Percentiles rank a stretch among this genome's conserved stretches.
phyloP scores from a whole-genome alignment of 257 asterid species.

The Paraleonurus japonicus region DNA sequence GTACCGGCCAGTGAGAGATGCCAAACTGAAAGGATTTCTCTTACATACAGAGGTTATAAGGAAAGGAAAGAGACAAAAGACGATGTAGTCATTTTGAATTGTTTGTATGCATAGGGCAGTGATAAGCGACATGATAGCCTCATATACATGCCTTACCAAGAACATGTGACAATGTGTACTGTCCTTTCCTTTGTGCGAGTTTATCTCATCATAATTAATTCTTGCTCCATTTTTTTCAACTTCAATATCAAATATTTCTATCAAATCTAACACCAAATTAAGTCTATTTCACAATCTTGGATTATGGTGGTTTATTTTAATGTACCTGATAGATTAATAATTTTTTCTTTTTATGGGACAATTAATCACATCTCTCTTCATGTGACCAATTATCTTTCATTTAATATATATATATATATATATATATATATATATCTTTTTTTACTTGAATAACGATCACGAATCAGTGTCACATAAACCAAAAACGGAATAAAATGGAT shows the following conservation, averaged over 20 bases:
- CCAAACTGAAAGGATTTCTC: constrained; percentile 31
- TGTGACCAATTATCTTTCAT: too few species aligned
- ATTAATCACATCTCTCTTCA: too few species aligned
- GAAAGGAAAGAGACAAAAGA: constrained; percentile 38
- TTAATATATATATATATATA: too few species aligned
- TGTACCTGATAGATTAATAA: too few species aligned
- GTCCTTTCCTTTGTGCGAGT: not conserved
- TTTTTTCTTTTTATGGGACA: too few species aligned
- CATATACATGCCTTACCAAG: constrained; percentile 25
- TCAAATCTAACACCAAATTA: not conserved
- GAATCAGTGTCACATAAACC: too few species aligned
- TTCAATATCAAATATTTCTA: not conserved
- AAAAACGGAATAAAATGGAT: too few species aligned
- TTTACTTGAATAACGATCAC: too few species aligned
- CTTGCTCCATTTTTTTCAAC: too few species aligned
- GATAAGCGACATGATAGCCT: constrained; percentile 21
- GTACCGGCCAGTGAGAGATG: not conserved
- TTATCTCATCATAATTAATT: not conserved
- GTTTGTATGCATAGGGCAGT: constrained; percentile 32
- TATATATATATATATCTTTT: too few species aligned
- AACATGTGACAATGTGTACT: constrained; percentile 21
- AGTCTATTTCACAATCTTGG: too few species aligned
- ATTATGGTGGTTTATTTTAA: too few species aligned
- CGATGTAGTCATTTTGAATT: constrained; percentile 30
- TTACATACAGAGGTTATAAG: not conserved